Base-by-base conservation (phyloP, 805 yeast species). In the Starmerella etchellsii region DNA sequence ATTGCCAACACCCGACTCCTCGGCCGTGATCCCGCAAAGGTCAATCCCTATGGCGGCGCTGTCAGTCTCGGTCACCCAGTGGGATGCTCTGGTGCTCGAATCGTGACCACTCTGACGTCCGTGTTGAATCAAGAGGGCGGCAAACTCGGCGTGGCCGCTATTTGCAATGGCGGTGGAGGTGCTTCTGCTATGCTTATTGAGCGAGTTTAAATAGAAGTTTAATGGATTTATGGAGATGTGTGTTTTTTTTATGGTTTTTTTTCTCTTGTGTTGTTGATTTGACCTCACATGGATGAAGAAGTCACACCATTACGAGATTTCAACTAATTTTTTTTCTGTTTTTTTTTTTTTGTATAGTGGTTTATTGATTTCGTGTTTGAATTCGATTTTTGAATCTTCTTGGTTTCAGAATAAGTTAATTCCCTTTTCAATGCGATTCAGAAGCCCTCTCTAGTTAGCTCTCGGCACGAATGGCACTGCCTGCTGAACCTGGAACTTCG, bases 151-250 rank as follows among this genome's bases (percentile, higher is more conserved):
- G 83, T 76, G 52, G 96, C 95, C 55, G 96, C 84, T 62, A 81
- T 91, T 59, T 91, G 98, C 73, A 91, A 91, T 63, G 98, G 99
- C 69, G 99, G 99, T 57, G 99, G 99, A 62, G 99, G 98, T 61
- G 97, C 96, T 35, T 80, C 94, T 41, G 78, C 97, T 20, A 70
- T 91, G 57, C 84, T 91, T 48, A 73, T 91, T 55, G 95, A 87
- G 67, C 74, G 68, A 54, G 57, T 76, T 7, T 18, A n/a, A n/a
- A 29, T 10, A 23, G 16, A 30, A 5, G 9, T 11, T 19, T 7
- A 36, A 18, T 27, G 16, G 5, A 11, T 36, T 36, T 36, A 19
- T 20, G 21, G 19, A 16, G 16, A 20, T 5, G 21, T 16, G 31
- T 10, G 15, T 11, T 30, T 16, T 30, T 13, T 30, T 30, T 30